These are phyloP conservation scores for Akanthomyces uredinophilus DNA, from an alignment of 2,329 filamentous ascomycete genomes.

Conservation along the genomic window DNA sequence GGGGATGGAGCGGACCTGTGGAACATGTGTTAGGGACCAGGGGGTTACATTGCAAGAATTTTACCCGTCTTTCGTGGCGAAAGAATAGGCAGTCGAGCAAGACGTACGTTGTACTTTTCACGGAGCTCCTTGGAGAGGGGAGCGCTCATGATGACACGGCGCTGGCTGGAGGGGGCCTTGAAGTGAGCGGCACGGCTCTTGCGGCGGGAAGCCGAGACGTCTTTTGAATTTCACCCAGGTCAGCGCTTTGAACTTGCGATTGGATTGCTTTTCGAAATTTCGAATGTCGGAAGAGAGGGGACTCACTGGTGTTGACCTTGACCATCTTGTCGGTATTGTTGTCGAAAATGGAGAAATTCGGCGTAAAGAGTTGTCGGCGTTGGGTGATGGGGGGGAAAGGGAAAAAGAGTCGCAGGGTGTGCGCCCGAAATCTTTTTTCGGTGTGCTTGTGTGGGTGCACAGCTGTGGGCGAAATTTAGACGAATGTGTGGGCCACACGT, in stretches of 20 bases:
- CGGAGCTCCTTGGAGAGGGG: conserved; percentile 94
- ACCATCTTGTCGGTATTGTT: conserved; percentile 55
- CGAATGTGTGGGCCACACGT: conserved; percentile 27
- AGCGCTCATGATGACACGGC: conserved; percentile 95
- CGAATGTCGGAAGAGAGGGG: neutral
- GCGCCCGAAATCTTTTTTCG: conserved; percentile 8
- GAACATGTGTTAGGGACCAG: neutral
- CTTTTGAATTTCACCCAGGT: conserved; percentile 30
- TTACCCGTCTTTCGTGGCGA: no score
- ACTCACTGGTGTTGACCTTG: conserved; percentile 61
- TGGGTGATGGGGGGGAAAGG: conserved; percentile 23
- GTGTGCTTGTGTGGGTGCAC: conserved; percentile 14
- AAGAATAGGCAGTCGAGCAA: neutral
- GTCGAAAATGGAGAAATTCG: conserved; percentile 21
- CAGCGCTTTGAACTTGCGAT: neutral
- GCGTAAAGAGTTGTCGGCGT: conserved; percentile 22
- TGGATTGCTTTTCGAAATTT: neutral
- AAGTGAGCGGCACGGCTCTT: conserved; percentile 99
- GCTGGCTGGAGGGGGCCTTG: conserved; percentile 86
- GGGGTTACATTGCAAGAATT: no score
- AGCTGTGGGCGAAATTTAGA: conserved; percentile 30
- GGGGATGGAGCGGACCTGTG: conserved; percentile 86
- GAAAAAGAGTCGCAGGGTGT: neutral
- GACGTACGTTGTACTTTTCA: conserved; percentile 94
- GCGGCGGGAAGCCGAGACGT: conserved; percentile 74